Conservation (phyloP, 257 asterid species). For the Solanum gracilifrons region DNA sequence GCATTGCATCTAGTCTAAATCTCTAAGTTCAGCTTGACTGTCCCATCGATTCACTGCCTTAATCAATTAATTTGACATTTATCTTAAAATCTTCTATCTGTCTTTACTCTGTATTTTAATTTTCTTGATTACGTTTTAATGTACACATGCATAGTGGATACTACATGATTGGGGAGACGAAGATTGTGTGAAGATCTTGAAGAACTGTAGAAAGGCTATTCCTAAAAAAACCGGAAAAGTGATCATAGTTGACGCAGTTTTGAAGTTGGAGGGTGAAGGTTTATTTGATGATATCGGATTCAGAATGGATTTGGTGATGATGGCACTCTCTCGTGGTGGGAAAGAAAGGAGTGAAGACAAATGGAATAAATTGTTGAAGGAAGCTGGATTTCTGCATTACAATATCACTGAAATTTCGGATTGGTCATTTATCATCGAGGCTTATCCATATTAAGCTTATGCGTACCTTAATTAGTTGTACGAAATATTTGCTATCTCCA, state of each 20-base stretch:
- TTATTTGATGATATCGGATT: neutral
- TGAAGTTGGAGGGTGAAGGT: neutral
- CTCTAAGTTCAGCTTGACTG: too few species aligned
- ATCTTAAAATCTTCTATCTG: too few species aligned
- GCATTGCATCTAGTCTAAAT: too few species aligned
- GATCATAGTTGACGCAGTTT: neutral
- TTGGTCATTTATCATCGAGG: neutral
- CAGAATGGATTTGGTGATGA: neutral
- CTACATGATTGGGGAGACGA: constrained; percentile 7
- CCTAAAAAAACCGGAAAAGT: neutral
- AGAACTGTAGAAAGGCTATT: neutral
- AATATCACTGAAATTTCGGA: neutral
- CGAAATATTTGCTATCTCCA: too few species aligned
- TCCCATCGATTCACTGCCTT: too few species aligned
- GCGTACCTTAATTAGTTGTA: too few species aligned
- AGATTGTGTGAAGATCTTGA: constrained; percentile 6
- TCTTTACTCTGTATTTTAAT: too few species aligned
- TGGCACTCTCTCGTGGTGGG: neutral
- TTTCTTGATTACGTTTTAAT: neutral
- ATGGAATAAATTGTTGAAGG: neutral
- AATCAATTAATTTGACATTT: too few species aligned
- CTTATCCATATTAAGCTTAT: neutral
- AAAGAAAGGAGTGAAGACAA: constrained; percentile 2
- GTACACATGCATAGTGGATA: neutral
- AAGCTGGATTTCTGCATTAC: constrained; percentile 1